Evolutionary conservation across 73 alveolate species (phyloP).

Genomic region (Blepharisma japonicum): DNA sequence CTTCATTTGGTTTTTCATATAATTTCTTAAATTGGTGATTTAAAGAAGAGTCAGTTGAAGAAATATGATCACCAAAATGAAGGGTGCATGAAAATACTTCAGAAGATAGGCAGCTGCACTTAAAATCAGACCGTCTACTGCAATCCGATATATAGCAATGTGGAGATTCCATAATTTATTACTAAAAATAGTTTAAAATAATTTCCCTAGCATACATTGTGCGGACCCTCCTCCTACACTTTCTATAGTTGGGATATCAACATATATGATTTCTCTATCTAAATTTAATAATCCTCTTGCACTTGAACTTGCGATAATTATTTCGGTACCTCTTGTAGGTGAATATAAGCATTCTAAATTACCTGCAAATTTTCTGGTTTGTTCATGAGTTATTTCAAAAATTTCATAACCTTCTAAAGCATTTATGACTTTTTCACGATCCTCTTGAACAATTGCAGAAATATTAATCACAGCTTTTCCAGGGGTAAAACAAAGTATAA

Average conservation of each 20-base stretch:
- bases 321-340: background rate
- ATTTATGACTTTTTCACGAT: slow-evolving; percentile 9
- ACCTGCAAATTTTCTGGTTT: slow-evolving; percentile 12
- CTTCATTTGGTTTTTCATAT: no score
- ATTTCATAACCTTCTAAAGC: background rate
- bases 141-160: no score
- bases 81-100: no score
- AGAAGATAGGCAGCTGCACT: no score
- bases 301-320: background rate
- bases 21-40: no score
- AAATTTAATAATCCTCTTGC: background rate
- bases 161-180: no score
- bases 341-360: background rate
- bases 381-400: background rate
- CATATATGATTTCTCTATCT: background rate
- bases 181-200: background rate
- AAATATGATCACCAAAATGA: no score
- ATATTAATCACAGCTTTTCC: slow-evolving; percentile 48
- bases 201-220: slow-evolving; percentile 26
- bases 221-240: slow-evolving; percentile 18
- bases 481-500: slow-evolving; percentile 59
- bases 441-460: slow-evolving; percentile 24
- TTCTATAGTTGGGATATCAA: background rate
- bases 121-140: no score
- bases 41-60: no score